These are phyloP conservation scores for Magnusiomyces ingens DNA, from an alignment of 1,139 yeast species.

Conservation along the genomic window DNA sequence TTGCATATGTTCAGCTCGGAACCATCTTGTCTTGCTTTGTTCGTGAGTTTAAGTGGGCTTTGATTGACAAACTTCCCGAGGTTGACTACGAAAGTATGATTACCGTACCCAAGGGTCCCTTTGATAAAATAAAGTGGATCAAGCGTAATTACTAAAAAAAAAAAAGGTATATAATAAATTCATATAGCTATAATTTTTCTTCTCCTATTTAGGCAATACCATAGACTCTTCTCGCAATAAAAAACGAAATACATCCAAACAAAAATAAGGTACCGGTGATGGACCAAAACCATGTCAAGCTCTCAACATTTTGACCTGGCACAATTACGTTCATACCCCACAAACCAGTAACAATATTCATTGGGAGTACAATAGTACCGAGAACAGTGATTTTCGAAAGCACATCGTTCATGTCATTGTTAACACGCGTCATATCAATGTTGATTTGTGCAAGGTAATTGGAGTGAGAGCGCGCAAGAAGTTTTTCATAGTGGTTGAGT, in stretches of 20 bases:
- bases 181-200: too few relatives aligned
- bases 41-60: conserved; percentile 71
- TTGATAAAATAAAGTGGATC: conserved; percentile 72
- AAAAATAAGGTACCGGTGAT: conserved; percentile 28
- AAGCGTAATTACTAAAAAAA: conserved; percentile 20
- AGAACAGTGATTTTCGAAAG: conserved; percentile 86
- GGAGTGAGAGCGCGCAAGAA: conserved; percentile 87
- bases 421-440: conserved; percentile 96
- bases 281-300: conserved; percentile 71
- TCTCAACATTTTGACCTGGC: conserved; percentile 74
- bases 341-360: conserved; percentile 89
- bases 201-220: conserved; percentile 20
- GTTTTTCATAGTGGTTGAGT: conserved; percentile 85
- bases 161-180: background rate
- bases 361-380: conserved; percentile 91
- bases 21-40: conserved; percentile 71
- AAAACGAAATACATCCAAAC: conserved; percentile 32
- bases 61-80: conserved; percentile 56
- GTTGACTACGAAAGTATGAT: conserved; percentile 93
- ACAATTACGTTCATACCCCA: conserved; percentile 99
- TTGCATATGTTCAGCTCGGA: conserved; percentile 92
- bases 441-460: conserved; percentile 94
- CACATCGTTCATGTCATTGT: conserved; percentile 94
- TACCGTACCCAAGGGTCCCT: conserved; percentile 68
- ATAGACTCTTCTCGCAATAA: conserved; percentile 27